phyloP scores from a whole-genome alignment of 106 monocot genomes.

The Dendrobium nobile region DNA sequence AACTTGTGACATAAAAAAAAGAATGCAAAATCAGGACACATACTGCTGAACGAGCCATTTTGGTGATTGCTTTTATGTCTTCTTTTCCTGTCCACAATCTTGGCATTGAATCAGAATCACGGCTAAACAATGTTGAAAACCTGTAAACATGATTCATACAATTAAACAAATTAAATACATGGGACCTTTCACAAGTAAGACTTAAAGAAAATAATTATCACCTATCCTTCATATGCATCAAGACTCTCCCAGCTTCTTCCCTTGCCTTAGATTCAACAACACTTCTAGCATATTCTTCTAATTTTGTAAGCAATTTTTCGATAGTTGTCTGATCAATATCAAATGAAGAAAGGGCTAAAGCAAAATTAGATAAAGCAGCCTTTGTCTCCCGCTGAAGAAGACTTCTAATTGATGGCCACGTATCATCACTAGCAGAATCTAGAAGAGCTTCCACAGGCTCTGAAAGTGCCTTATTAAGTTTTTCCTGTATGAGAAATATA shows the following conservation, averaged over 20 bases:
- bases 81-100: slow-evolving; percentile 83
- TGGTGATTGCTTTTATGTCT: slow-evolving; percentile 44
- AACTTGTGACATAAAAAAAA: not conserved
- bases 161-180: not conserved
- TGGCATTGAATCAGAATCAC: slow-evolving; percentile 93
- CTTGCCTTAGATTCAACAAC: slow-evolving; percentile 83
- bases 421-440: slow-evolving; percentile 59
- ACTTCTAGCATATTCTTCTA: slow-evolving; percentile 65
- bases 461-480: slow-evolving; percentile 57
- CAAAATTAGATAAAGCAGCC: too few species aligned
- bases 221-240: slow-evolving; percentile 98
- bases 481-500: slow-evolving; percentile 28
- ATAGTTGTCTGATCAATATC: slow-evolving; percentile 2
- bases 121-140: slow-evolving; percentile 80
- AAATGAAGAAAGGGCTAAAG: too few species aligned
- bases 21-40: not conserved
- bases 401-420: too few species aligned
- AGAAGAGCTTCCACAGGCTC: slow-evolving; percentile 91
- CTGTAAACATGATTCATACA: slow-evolving; percentile 22
- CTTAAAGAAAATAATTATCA: slow-evolving; percentile 8
- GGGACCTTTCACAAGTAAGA: not conserved
- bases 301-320: slow-evolving; percentile 55
- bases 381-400: too few species aligned
- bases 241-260: slow-evolving; percentile 85
- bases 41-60: slow-evolving; percentile 83